phyloP scores from a whole-genome alignment of 2,329 filamentous ascomycete species.

The Trichoderma aggressivum region DNA sequence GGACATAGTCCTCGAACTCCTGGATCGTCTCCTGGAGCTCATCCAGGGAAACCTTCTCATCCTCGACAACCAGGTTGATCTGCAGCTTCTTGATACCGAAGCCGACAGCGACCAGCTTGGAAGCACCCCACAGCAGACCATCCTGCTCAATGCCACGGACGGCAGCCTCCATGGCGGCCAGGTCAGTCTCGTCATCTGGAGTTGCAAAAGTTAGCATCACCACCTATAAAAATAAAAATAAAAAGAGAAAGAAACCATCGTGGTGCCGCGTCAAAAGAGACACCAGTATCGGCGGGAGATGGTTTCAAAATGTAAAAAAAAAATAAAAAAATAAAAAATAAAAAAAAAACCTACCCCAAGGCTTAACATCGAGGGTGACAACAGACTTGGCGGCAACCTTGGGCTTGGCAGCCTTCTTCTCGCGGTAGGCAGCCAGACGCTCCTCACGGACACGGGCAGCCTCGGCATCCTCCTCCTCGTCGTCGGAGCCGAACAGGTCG shows the following conservation, averaged over 20 bases:
- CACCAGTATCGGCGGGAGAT: background rate
- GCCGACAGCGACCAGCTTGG: slow-evolving; percentile 83
- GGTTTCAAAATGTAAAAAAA: background rate
- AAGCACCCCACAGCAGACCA: slow-evolving; percentile 92
- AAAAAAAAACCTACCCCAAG: slow-evolving; percentile 78
- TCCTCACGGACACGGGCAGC: slow-evolving; percentile 80
- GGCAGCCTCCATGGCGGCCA: slow-evolving; percentile 73
- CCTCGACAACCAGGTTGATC: slow-evolving; percentile 96
- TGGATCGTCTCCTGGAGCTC: slow-evolving; percentile 83
- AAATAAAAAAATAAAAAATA: too few species aligned
- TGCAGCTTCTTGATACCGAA: slow-evolving; percentile 99
- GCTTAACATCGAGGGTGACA: slow-evolving; percentile 95
- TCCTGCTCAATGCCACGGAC: slow-evolving; percentile 86
- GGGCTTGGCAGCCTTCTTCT: slow-evolving; percentile 92
- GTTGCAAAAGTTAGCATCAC: background rate
- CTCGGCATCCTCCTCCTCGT: slow-evolving; percentile 91
- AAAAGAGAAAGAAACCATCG: background rate
- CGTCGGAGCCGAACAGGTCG: slow-evolving; percentile 89
- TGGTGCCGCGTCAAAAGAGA: background rate
- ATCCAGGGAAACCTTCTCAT: slow-evolving; percentile 86
- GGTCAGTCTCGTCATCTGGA: slow-evolving; percentile 87
- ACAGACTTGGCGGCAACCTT: slow-evolving; percentile 95
- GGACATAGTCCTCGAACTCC: slow-evolving; percentile 89
- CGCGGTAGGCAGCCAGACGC: slow-evolving; percentile 87
- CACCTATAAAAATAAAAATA: accelerated